These are phyloP conservation scores for Oryza punctata DNA, from an alignment of 176 grass and related monocot species.

Conservation along the genomic window DNA sequence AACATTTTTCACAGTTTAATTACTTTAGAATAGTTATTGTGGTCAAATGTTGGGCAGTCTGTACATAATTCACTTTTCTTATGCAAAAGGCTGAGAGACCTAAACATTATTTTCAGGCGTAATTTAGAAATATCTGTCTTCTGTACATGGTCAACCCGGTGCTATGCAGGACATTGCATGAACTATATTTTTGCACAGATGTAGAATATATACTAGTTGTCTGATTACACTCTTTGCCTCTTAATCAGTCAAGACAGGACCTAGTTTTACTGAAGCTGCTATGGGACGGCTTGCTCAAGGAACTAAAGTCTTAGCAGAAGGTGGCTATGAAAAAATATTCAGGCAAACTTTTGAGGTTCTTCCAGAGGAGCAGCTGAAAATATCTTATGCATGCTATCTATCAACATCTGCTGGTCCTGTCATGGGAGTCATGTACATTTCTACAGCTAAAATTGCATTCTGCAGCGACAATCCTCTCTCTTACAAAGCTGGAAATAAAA, in stretches of 20 bases:
- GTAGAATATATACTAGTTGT: not conserved
- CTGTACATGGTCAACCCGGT: slow-evolving; percentile 10
- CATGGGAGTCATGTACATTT: slow-evolving; percentile 92
- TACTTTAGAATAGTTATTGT: slow-evolving; percentile 9
- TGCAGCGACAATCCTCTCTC: slow-evolving; percentile 87
- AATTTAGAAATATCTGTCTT: slow-evolving; percentile 1
- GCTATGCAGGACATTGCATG: slow-evolving; percentile 11
- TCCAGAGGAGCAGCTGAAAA: slow-evolving; percentile 74
- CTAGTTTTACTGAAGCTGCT: slow-evolving; percentile 82
- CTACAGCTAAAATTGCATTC: slow-evolving; percentile 88
- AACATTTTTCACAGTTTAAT: slow-evolving; percentile 14
- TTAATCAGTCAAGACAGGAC: slow-evolving; percentile 78
- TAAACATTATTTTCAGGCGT: not conserved
- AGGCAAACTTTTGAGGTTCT: slow-evolving; percentile 75
- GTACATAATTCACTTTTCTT: not conserved
- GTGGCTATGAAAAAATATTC: slow-evolving; percentile 94
- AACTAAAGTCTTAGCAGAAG: slow-evolving; percentile 91
- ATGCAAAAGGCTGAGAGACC: not conserved
- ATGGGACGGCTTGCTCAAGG: slow-evolving; percentile 94
- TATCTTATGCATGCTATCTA: slow-evolving; percentile 83
- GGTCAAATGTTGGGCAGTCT: not conserved
- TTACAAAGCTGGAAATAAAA: slow-evolving; percentile 86
- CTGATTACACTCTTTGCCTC: slow-evolving; percentile 22
- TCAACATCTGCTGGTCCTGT: slow-evolving; percentile 93
- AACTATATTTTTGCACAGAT: not conserved